Evolutionary conservation across 371 early-diverging fungal species (phyloP), one percentile per base, ranked within the genome.

Genomic region (Mucor ambiguus): DNA sequence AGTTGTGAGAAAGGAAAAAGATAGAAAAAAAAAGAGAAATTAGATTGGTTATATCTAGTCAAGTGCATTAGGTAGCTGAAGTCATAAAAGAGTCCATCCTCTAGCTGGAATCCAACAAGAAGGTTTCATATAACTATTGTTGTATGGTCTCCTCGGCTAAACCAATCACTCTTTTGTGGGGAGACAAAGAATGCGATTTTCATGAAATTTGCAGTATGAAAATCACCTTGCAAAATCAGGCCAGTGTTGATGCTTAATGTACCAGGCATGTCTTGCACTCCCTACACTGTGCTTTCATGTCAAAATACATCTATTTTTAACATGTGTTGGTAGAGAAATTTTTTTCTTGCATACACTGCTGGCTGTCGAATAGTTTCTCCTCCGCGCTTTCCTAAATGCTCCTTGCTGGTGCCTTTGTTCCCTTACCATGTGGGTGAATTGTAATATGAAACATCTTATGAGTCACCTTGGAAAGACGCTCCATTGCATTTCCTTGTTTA

Each of bases 1-100:
- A 41, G 18, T 18, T 2, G 41, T 18, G 18, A 41, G 41, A 41
- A 41, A 35, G 37, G 18, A 41, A 41, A 16, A 58, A 64, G 52
- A 65, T 57, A 58, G 55, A 62, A 41, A 41, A 41, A 41, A 18
- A 41, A 41, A 41, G 18, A 41, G 41, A 33, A 10, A 33, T 10
- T 33, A 4, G 35, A 6, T 33, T 33, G 35, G 9, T 33, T 33
- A 33, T n/a, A n/a, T n/a, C n/a, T n/a, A n/a, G n/a, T n/a, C n/a
- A n/a, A n/a, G n/a, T n/a, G n/a, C n/a, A n/a, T n/a, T 14, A 14
- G 37, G 37, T 37, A 14, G 37, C 37, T 11, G 37, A 14, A 37
- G 14, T 37, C 3, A 37, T 11, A 9, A n/a, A n/a, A n/a, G n/a
- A 10, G 3, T 10, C 1, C 30, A 10, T 35, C 12, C 37, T 35